Evolutionary conservation across 225 moss, liverwort and hornwort species (phyloP), one percentile per base, ranked within the genome.

Genomic region (Lunularia cruciata): DNA sequence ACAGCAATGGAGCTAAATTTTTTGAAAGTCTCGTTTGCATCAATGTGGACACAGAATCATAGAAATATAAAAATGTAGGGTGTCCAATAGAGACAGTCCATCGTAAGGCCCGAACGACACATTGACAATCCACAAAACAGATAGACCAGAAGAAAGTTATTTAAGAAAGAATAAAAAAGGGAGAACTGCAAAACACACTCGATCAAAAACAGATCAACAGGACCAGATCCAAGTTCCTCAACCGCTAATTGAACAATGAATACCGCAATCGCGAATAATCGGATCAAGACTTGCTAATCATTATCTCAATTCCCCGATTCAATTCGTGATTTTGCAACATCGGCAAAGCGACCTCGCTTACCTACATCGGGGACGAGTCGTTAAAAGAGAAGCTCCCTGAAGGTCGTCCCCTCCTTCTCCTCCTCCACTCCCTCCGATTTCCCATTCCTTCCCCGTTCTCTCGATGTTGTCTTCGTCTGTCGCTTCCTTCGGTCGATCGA

Each of bases 381-480:
- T 22, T 14, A 7, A 57, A 23, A n/a, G n/a, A 22, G 39, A 23
- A 60, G 38, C 49, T 47, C 32, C 1, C 47, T 67, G 49, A 67
- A 67, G 49, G 34, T 36, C 33, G 48, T 33, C 49, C 34, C 67
- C 48, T 67, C 19, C 49, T 52, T 52, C 49, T 34, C 49, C 67
- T 35, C 67, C 67, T 67, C 49, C 67, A 67, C 22, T 30, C 49
- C 34, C 35, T 51, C 35, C 67, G 10, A n/a, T 34, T 67, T 35
- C 12, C 32, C 67, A 67, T 67, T 51, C 67, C 56, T 30, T 57
- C 49, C 30, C 46, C 45, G 18, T 20, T 46, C 7, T 46, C 27
- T 46, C 16, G 18, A 12, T 64, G 45, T 64, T 46, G 28, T 60
- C 22, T 60, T n/a, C n/a, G 8, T 35, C 38, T 13, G 19, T 37